Conservation (phyloP, 1,284 basidiomycete species). For the Xerocomus nothofagi region DNA sequence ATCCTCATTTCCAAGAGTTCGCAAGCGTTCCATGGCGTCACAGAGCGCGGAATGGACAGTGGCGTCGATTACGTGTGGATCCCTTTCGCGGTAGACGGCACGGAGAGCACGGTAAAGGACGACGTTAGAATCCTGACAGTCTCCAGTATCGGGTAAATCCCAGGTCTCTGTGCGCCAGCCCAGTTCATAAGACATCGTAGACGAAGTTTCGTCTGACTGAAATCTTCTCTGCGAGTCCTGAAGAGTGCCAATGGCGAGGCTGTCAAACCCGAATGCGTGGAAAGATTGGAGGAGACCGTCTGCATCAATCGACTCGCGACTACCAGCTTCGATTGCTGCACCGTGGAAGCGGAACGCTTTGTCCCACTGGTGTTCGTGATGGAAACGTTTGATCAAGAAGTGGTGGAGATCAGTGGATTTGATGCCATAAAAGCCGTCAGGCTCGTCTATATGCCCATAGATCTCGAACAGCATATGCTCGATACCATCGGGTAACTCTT, state of each 20-base stretch:
- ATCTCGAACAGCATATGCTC: conserved; percentile 85
- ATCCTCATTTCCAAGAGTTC: conserved; percentile 70
- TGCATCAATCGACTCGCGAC: conserved; percentile 39
- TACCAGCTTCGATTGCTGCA: conserved; percentile 71
- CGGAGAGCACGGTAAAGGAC: conserved; percentile 79
- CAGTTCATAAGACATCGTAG: conserved; percentile 69
- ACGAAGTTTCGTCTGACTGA: conserved; percentile 38
- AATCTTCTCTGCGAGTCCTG: conserved; percentile 42
- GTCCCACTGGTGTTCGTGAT: conserved; percentile 92
- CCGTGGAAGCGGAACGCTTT: conserved; percentile 90
- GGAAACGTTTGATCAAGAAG: conserved; percentile 81
- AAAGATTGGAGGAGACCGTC: conserved; percentile 73
- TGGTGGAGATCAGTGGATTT: conserved; percentile 71
- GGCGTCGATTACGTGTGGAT: conserved; percentile 46
- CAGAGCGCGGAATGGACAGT: conserved; percentile 53
- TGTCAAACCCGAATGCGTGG: conserved; percentile 86
- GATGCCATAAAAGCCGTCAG: conserved; percentile 97
- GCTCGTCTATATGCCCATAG: conserved; percentile 94
- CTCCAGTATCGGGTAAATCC: conserved; percentile 76
- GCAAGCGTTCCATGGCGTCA: conserved; percentile 67
- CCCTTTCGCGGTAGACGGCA: conserved; percentile 73
- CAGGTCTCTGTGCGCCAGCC: conserved; percentile 92
- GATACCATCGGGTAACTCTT: conserved; percentile 32
- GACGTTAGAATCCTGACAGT: conserved; percentile 48
- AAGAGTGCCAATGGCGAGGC: conserved; percentile 68